Conservation (phyloP, 306 rosid genomes). For the Luffa acutangula region DNA sequence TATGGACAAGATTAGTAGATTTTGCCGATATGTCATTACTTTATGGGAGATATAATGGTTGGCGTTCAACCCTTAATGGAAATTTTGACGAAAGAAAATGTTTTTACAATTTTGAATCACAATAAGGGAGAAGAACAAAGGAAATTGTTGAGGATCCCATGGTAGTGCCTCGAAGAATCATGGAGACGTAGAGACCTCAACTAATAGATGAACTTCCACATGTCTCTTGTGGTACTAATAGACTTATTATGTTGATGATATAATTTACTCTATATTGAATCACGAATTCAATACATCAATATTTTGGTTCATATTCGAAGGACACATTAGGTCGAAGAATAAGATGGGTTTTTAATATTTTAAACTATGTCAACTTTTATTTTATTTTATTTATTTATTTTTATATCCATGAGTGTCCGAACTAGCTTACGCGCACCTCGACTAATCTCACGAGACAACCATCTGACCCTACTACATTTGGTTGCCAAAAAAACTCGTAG, state of each 20-base stretch:
- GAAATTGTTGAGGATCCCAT: constrained; percentile 72
- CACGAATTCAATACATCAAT: not conserved
- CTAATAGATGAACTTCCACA: constrained; percentile 83
- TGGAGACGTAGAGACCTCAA: constrained; percentile 79
- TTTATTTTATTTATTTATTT: too few relatives aligned
- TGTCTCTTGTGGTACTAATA: constrained; percentile 67
- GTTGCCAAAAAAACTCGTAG: too few relatives aligned
- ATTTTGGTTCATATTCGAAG: too few relatives aligned
- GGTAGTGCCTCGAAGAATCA: constrained; percentile 61
- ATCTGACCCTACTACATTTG: too few relatives aligned
- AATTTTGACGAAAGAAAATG: constrained; percentile 82
- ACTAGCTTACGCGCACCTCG: too few relatives aligned
- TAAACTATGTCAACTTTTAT: too few relatives aligned
- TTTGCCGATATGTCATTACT: not conserved
- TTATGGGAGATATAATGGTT: constrained; percentile 81
- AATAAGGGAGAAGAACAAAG: constrained; percentile 51
- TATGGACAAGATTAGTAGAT: not conserved
- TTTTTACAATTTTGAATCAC: constrained; percentile 78
- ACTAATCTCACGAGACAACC: too few relatives aligned
- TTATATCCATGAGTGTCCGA: too few relatives aligned
- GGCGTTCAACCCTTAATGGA: constrained; percentile 94
- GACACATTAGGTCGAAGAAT: too few relatives aligned
- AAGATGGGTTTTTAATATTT: too few relatives aligned
- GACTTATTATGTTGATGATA: not conserved
- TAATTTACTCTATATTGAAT: not conserved